phyloP scores from a whole-genome alignment of 768 basidiomycete genomes.

The Mrakia hoshinonis region DNA sequence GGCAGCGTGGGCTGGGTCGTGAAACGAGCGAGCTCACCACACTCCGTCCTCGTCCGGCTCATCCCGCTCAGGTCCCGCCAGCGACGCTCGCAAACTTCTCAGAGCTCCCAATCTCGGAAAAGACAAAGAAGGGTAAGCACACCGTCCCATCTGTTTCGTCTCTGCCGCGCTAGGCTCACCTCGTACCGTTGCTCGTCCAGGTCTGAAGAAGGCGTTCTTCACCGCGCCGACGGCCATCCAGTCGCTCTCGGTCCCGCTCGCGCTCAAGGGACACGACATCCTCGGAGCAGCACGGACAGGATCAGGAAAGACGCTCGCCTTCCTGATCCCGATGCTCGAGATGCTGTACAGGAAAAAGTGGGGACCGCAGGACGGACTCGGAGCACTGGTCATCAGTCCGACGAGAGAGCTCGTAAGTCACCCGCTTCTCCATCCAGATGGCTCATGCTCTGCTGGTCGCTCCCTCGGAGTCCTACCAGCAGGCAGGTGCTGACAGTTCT shows the following conservation, averaged over 20 bases:
- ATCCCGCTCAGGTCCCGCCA: slow-evolving; percentile 47
- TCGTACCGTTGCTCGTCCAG: no score
- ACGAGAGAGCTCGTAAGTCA: slow-evolving; percentile 74
- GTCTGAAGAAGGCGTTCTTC: slow-evolving; percentile 78
- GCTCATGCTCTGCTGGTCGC: no score
- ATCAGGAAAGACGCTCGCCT: slow-evolving; percentile 66
- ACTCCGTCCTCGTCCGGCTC: neutral
- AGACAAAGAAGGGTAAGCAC: slow-evolving; percentile 25
- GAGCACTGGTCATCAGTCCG: slow-evolving; percentile 86
- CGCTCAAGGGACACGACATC: slow-evolving; percentile 57
- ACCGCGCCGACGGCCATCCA: slow-evolving; percentile 78
- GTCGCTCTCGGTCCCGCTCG: slow-evolving; percentile 51
- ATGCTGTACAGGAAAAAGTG: slow-evolving; percentile 57
- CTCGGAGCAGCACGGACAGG: slow-evolving; percentile 63
- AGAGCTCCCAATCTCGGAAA: slow-evolving; percentile 26
- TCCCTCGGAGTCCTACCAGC: neutral
- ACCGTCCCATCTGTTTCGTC: no score
- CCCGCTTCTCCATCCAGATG: slow-evolving; percentile 27
- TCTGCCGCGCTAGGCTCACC: no score
- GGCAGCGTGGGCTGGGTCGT: neutral
- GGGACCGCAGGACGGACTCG: slow-evolving; percentile 66
- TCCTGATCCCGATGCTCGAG: slow-evolving; percentile 60
- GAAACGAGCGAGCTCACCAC: neutral
- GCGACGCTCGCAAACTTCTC: slow-evolving; percentile 43
- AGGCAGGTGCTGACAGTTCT: neutral